A percentile compares a stretch with the other conserved stretches of the same genome.
These are phyloP conservation scores for Pythium apleroticum DNA, from an alignment of 352 stramenopile species.

Conservation along the genomic window DNA sequence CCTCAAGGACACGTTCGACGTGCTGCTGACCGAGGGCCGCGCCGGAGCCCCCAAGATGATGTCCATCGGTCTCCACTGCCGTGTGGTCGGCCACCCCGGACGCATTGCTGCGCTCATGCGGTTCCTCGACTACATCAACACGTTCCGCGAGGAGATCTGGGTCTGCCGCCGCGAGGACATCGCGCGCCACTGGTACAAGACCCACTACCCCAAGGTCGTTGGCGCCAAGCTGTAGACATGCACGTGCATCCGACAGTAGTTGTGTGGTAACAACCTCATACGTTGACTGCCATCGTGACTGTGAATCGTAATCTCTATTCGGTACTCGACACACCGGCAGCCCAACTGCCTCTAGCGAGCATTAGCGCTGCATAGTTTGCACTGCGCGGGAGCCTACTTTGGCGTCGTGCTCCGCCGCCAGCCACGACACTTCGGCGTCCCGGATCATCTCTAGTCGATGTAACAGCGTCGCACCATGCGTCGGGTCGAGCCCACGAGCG, in stretches of 20 bases:
- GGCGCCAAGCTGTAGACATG: conserved; percentile 44
- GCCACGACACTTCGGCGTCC: conserved; percentile 69
- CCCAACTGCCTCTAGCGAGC: not conserved
- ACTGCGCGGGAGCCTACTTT: conserved; percentile 31
- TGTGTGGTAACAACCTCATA: not conserved
- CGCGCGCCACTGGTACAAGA: conserved; percentile 93
- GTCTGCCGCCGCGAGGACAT: conserved; percentile 93
- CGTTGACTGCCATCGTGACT: not conserved
- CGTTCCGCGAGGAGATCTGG: conserved; percentile 90
- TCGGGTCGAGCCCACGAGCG: conserved; percentile 71
- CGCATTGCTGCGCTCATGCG: conserved; percentile 88
- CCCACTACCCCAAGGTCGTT: conserved; percentile 60
- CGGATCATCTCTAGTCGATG: conserved; percentile 64
- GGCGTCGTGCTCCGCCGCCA: conserved; percentile 50
- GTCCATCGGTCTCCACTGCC: conserved; percentile 94
- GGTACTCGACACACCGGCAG: not conserved
- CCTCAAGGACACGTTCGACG: conserved; percentile 90
- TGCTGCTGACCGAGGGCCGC: conserved; percentile 88
- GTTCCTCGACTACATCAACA: conserved; percentile 94
- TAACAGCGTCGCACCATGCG: conserved; percentile 60
- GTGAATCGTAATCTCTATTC: conserved; percentile 6
- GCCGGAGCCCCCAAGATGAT: conserved; percentile 93
- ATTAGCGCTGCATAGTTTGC: conserved; percentile 7
- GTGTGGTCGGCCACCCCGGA: conserved; percentile 87
- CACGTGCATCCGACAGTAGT: not conserved